Conservation (phyloP, 257 asterid species). For the Anisodus tanguticus region DNA sequence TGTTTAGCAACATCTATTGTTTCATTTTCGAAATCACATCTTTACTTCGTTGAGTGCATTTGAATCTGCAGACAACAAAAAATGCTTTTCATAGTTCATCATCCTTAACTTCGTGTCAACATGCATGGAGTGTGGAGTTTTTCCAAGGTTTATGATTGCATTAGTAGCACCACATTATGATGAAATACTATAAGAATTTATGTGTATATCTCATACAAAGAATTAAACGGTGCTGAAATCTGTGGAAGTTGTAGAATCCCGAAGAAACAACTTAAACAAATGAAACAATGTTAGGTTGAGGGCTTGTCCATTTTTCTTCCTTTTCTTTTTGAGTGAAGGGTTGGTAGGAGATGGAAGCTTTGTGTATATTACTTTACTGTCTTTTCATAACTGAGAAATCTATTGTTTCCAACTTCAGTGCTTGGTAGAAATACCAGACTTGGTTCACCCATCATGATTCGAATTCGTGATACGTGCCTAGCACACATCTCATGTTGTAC, state of each 20-base stretch:
- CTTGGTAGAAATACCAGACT: slow-evolving; percentile 3
- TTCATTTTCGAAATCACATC: not conserved
- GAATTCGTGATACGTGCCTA: not conserved
- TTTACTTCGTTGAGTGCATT: slow-evolving; percentile 6
- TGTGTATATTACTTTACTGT: not conserved
- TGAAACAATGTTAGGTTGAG: not conserved
- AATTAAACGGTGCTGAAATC: not conserved
- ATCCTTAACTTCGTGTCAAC: slow-evolving; percentile 15
- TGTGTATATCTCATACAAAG: not conserved
- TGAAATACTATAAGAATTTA: not conserved
- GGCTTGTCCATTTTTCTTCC: not conserved
- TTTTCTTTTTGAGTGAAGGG: not conserved
- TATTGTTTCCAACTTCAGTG: slow-evolving; percentile 19
- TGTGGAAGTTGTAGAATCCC: slow-evolving; percentile 1
- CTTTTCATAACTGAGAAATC: not conserved
- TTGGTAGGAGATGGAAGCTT: not conserved
- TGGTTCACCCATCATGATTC: not conserved
- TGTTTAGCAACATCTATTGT: slow-evolving; percentile 4
- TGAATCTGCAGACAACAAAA: not conserved
- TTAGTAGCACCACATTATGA: not conserved
- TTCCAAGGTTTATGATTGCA: slow-evolving; percentile 17
- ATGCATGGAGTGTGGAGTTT: not conserved
- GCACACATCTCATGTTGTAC: not conserved
- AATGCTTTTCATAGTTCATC: not conserved
- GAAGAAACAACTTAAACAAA: slow-evolving; percentile 10